Base-by-base conservation (phyloP, 371 early-diverging fungal species). In the Mucor indicus region DNA sequence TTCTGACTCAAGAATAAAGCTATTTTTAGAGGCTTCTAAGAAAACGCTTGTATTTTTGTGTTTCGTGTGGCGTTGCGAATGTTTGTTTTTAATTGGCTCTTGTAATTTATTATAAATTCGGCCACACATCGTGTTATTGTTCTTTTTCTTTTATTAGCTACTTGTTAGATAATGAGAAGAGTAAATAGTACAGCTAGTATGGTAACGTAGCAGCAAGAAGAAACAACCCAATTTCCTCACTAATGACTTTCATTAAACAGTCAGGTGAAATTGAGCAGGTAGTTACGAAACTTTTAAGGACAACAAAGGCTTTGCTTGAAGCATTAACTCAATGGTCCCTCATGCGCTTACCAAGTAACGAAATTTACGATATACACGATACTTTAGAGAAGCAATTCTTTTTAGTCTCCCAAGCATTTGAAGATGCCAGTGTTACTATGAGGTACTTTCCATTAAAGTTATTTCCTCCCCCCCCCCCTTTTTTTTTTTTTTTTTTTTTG, bases 281-380 rank as follows among this genome's bases (percentile, higher is more conserved):
- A 2, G 80, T 84, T 19, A 81, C 84, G 19, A 76, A 73, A 43
- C 56, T 84, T 13, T 42, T 84, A 45, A 66, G 81, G 37, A 79
- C 82, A 0, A 81, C 84, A 16, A 81, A 80, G 27, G 60, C 74
- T 6, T 53, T 84, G 8, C 48, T 84, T 11, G 84, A 84, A 48
- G 76, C 79, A 1, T 63, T 84, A 39, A 84, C 79, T 5, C 64
- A 64, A 13, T 84, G 84, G 84, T 74, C 81, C 9, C 62, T 60
- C 24, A 50, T 67, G 16, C 72, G 69, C 38, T 57, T 64, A 20
- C 62, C 64, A 12, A 77, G 75, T 29, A 50, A 57, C 3, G 71
- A 81, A 33, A 80, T 84, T 25, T 72, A 70, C 22, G 81, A 81
- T 16, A 70, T 79, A 44, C 78, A 78, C 39, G 74, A 79, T 9